Conservation (phyloP, 2,329 filamentous ascomycete genomes). For the Coniochaeta sp. region DNA sequence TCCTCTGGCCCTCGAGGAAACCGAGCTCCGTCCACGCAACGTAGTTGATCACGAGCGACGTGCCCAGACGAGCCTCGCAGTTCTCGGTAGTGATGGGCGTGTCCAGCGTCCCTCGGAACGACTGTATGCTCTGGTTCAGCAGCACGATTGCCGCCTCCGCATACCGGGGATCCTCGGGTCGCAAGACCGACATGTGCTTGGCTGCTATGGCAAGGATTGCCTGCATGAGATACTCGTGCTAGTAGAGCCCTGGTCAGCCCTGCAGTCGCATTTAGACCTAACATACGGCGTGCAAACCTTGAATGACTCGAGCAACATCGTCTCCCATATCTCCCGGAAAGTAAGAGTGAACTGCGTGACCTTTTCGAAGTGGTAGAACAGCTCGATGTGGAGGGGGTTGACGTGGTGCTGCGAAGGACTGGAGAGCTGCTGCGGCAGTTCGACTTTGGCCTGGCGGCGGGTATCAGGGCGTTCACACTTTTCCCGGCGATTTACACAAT, state of each 20-base stretch:
- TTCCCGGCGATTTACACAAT: conserved; percentile 19
- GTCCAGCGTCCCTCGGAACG: conserved; percentile 11
- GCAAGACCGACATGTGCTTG: conserved; percentile 13
- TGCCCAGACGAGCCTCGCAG: conserved; percentile 2
- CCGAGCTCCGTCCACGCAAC: conserved; percentile 10
- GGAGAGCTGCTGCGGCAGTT: conserved; percentile 1
- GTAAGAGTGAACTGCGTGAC: conserved; percentile 16
- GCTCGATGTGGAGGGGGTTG: conserved; percentile 22
- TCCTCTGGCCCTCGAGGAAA: conserved; percentile 14
- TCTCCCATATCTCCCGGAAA: conserved; percentile 19
- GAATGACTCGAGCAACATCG: conserved; percentile 18
- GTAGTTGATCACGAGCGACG: conserved; percentile 1
- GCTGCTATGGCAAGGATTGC: conserved; percentile 15
- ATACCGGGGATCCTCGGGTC: conserved; percentile 8
- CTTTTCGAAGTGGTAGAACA: conserved; percentile 22
- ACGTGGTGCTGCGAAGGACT: conserved; percentile 8
- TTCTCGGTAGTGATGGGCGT: conserved; percentile 8
- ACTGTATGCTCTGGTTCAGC: conserved; percentile 10
- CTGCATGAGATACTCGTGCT: conserved; percentile 20
- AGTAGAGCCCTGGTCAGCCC: neutral
- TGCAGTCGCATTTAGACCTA: no score
- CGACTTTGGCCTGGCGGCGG: neutral
- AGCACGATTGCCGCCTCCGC: conserved; percentile 8
- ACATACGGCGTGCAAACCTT: conserved; percentile 9
- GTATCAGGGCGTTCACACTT: conserved; percentile 9